These are phyloP conservation scores for Sporothrix curviconia DNA, from an alignment of 2,329 filamentous ascomycete species.

Conservation along the genomic window DNA sequence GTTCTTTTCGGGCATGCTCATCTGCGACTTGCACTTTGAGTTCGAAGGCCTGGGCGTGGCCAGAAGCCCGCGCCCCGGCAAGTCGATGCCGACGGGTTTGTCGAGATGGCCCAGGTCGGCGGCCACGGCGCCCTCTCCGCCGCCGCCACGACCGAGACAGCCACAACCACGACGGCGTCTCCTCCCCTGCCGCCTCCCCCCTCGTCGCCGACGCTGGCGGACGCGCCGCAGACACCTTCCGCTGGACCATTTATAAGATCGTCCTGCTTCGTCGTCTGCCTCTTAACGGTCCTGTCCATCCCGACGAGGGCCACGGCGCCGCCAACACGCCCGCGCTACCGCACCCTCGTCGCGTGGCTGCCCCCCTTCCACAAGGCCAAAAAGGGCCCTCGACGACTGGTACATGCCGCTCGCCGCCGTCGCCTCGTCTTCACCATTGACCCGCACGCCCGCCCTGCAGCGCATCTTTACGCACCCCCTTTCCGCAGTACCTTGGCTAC, in stretches of 20 bases:
- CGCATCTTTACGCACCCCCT: slow-evolving; percentile 24
- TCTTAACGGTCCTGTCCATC: slow-evolving; percentile 16
- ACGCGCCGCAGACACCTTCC: too few relatives aligned
- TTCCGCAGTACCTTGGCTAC: slow-evolving; percentile 46
- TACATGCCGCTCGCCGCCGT: slow-evolving; percentile 24
- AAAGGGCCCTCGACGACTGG: slow-evolving; percentile 29
- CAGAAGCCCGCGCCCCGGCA: background rate
- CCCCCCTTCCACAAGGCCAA: slow-evolving; percentile 18
- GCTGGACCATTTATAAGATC: too few relatives aligned
- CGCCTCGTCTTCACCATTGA: slow-evolving; percentile 24
- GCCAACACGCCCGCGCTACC: slow-evolving; percentile 12
- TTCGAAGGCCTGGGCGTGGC: slow-evolving; percentile 22
- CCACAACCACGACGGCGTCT: too few relatives aligned
- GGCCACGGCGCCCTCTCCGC: slow-evolving; percentile 24
- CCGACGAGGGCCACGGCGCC: slow-evolving; percentile 21
- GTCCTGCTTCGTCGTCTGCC: slow-evolving; percentile 1
- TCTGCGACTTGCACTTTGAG: slow-evolving; percentile 26
- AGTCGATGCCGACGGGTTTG: background rate
- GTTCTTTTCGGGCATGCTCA: slow-evolving; percentile 28
- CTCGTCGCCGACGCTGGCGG: too few relatives aligned
- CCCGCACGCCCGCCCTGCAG: slow-evolving; percentile 22
- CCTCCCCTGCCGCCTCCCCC: too few relatives aligned
- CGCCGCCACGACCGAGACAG: too few relatives aligned
- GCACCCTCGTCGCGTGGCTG: slow-evolving; percentile 17
- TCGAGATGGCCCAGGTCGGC: too few relatives aligned